Evolutionary conservation across 1,139 yeast species (phyloP), one percentile per base, ranked within the genome.

Genomic region (Pichia inconspicua): DNA sequence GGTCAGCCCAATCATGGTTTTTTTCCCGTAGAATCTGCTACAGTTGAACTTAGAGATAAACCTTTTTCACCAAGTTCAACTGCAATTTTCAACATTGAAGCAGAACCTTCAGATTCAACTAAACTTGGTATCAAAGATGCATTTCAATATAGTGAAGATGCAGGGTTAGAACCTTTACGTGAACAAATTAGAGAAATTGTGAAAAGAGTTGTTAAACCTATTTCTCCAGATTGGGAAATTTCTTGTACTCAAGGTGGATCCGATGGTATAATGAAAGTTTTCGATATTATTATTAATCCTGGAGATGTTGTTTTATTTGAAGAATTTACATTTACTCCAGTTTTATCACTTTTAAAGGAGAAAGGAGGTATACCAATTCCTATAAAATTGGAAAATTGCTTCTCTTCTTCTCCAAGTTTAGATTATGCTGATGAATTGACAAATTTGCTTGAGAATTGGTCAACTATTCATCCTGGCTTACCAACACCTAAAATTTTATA

Each of bases 361-460:
- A 61, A 64, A 6, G 78, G 75, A 9, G 82, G 71, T 0, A 63
- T 60, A 5, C 62, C 76, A 1, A 71, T 77, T 5, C 81, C 83
- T 1, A 63, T 76, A 27, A 74, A 71, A 53, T 59, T 78, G 17
- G 25, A 42, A 4, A 41, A 43, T 48, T 57, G 66, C 31, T 62
- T 75, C n/a, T 52, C 54, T 4, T 49, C 52, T 2, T 57, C 59
- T 7, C 60, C 58, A 12, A 14, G 10, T 14, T 66, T 76, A 46
- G 75, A 72, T 49, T 58, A 55, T 11, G 42, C 43, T 37, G 78
- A 72, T 3, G 71, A 74, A 41, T 68, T 89, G 54, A 75, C 71
- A 25, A 64, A 72, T 22, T 58, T 81, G 41, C 72, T 89, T 58
- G 78, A 74, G 22, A 73, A 76, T 53, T 89, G 96, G 96, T 69